A percentile compares a stretch with the other conserved stretches of the same genome.
Evolutionary conservation across 805 yeast species (phyloP).

Genomic region (Priceomyces melissophilus): DNA sequence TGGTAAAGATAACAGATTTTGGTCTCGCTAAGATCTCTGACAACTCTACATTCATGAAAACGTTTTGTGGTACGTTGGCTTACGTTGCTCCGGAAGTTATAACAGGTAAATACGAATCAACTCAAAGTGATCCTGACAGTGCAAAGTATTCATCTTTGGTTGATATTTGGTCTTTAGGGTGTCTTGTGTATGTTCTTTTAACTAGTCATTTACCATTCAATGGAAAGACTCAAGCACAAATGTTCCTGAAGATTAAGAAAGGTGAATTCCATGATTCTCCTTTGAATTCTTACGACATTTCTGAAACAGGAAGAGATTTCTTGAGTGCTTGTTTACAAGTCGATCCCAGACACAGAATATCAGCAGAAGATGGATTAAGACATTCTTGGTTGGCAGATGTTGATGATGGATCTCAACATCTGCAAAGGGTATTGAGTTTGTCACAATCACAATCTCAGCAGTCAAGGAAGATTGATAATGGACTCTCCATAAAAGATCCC

Average conservation of each 20-base stretch:
- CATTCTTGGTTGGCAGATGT: slow-evolving; percentile 74
- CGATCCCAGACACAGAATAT: slow-evolving; percentile 67
- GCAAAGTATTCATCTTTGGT: slow-evolving; percentile 72
- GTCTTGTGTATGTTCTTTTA: slow-evolving; percentile 83
- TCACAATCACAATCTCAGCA: slow-evolving; percentile 74
- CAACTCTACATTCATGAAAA: slow-evolving; percentile 81
- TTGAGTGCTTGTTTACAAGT: slow-evolving; percentile 68
- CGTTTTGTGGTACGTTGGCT: slow-evolving; percentile 96
- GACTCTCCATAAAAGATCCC: slow-evolving; percentile 30
- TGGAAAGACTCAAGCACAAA: slow-evolving; percentile 83
- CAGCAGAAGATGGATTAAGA: slow-evolving; percentile 69
- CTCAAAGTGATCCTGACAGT: slow-evolving; percentile 17
- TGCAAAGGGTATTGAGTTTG: slow-evolving; percentile 48
- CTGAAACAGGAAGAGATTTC: slow-evolving; percentile 70
- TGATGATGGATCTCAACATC: slow-evolving; percentile 21
- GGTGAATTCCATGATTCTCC: slow-evolving; percentile 83
- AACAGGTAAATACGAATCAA: slow-evolving; percentile 49
- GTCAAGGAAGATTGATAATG: slow-evolving; percentile 40
- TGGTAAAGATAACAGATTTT: slow-evolving; percentile 92
- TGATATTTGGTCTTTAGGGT: slow-evolving; percentile 98
- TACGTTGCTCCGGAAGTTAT: slow-evolving; percentile 95
- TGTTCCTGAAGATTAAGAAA: slow-evolving; percentile 68
- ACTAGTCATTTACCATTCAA: slow-evolving; percentile 95
- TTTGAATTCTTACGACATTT: slow-evolving; percentile 60
- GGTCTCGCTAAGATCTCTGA: slow-evolving; percentile 92